Evolutionary conservation across 108 stramenopile genomes (phyloP).

Genomic region (Chaetoceros tenuissimus): DNA sequence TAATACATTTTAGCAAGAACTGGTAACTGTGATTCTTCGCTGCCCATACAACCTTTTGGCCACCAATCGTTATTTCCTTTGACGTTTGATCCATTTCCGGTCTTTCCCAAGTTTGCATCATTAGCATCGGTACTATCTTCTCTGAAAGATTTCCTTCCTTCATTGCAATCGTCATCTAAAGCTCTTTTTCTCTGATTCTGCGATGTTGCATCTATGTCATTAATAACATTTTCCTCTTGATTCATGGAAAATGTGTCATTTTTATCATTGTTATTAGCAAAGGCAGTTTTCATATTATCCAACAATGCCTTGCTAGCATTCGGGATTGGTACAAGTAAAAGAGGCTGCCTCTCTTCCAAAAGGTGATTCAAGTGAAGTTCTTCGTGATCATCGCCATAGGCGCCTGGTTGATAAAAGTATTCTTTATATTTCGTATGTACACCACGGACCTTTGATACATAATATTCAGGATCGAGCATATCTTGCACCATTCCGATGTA

Average conservation of each 20-base stretch:
- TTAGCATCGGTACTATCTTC: neutral
- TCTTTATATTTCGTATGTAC: constrained; percentile 7
- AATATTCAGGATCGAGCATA: constrained; percentile 53
- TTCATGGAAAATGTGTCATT: neutral
- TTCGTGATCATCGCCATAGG: neutral
- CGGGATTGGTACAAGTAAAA: constrained; percentile 33
- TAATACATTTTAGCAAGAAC: constrained; percentile 51
- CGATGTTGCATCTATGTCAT: neutral
- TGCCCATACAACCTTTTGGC: neutral
- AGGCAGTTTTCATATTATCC: neutral
- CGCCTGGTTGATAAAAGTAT: neutral
- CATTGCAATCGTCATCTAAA: neutral
- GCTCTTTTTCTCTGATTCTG: neutral
- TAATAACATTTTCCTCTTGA: neutral
- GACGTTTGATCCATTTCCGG: neutral
- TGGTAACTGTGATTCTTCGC: constrained; percentile 20
- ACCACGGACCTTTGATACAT: constrained; percentile 3
- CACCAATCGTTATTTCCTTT: constrained; percentile 4
- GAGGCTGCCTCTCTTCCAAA: constrained; percentile 29
- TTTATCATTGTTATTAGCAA: neutral
- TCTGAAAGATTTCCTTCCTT: constrained; percentile 8
- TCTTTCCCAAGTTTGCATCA: neutral
- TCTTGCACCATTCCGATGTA: constrained; percentile 39
- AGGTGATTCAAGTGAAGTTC: neutral
- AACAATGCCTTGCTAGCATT: neutral